Percentiles rank a stretch among this genome's conserved stretches.
Evolutionary conservation across 257 asterid species (phyloP).

Genomic region (Cordia subcordata): DNA sequence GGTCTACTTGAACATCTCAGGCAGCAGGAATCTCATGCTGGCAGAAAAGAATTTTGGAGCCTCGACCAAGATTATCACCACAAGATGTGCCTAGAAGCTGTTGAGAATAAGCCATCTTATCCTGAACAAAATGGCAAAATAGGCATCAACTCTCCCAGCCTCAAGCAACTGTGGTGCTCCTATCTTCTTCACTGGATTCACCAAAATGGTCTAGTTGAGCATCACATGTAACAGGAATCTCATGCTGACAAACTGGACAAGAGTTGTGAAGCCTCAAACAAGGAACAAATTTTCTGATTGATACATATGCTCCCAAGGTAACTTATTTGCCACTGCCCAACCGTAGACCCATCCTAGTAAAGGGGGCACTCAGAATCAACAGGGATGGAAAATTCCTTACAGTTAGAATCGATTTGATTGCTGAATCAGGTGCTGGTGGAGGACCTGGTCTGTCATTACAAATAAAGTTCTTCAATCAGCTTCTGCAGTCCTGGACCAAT

Average conservation of each 20-base stretch:
- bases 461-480: slow-evolving; percentile 70
- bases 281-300: slow-evolving; percentile 84
- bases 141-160: slow-evolving; percentile 50
- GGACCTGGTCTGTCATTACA: slow-evolving; percentile 84
- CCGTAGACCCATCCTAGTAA: slow-evolving; percentile 68
- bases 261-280: slow-evolving; percentile 96
- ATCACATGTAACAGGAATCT: slow-evolving; percentile 23
- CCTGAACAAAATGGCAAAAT: slow-evolving; percentile 71
- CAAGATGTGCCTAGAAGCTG: too few species aligned
- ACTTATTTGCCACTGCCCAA: slow-evolving; percentile 72
- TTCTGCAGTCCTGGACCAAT: slow-evolving; percentile 53
- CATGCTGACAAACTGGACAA: slow-evolving; percentile 81
- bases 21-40: too few species aligned
- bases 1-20: too few species aligned
- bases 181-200: slow-evolving; percentile 21
- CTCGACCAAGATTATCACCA: too few species aligned
- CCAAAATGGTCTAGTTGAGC: slow-evolving; percentile 10
- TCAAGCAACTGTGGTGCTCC: slow-evolving; percentile 40
- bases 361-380: slow-evolving; percentile 71
- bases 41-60: too few species aligned
- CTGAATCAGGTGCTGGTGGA: slow-evolving; percentile 62
- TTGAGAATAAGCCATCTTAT: too few species aligned
- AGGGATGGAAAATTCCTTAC: slow-evolving; percentile 47
- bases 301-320: slow-evolving; percentile 77
- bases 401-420: slow-evolving; percentile 45